These are phyloP conservation scores for Macrolepiota albuminosa DNA, from an alignment of 768 basidiomycete genomes.

Conservation along the genomic window DNA sequence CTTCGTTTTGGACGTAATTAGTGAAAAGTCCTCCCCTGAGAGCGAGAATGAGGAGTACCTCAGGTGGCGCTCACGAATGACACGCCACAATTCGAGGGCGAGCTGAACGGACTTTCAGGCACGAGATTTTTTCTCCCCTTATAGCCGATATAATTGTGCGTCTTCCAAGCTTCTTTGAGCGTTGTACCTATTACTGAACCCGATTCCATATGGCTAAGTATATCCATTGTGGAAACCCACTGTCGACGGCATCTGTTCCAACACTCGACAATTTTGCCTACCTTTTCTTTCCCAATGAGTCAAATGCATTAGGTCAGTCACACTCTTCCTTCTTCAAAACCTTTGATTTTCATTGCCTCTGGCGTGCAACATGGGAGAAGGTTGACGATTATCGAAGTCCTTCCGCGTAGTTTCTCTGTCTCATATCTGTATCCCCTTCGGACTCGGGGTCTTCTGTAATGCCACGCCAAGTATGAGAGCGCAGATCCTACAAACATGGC, in stretches of 20 bases:
- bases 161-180: neutral
- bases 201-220: neutral
- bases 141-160: neutral
- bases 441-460: neutral
- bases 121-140: neutral
- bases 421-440: neutral
- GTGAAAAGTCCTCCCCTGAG: neutral
- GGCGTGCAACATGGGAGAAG: neutral
- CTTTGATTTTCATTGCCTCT: neutral
- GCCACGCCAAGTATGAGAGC: neutral
- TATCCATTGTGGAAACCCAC: neutral
- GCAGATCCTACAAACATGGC: constrained; percentile 1
- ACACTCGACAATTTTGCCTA: neutral
- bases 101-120: neutral
- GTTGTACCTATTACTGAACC: neutral
- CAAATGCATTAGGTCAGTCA: neutral
- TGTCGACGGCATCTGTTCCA: too few relatives aligned
- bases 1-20: neutral
- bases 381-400: neutral
- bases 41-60: neutral
- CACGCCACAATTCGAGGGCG: neutral
- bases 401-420: neutral
- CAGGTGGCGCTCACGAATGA: neutral
- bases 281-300: neutral
- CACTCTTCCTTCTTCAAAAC: neutral